Base-by-base conservation (phyloP, 352 stramenopile genomes). In the Globisporangium cederbergense region DNA sequence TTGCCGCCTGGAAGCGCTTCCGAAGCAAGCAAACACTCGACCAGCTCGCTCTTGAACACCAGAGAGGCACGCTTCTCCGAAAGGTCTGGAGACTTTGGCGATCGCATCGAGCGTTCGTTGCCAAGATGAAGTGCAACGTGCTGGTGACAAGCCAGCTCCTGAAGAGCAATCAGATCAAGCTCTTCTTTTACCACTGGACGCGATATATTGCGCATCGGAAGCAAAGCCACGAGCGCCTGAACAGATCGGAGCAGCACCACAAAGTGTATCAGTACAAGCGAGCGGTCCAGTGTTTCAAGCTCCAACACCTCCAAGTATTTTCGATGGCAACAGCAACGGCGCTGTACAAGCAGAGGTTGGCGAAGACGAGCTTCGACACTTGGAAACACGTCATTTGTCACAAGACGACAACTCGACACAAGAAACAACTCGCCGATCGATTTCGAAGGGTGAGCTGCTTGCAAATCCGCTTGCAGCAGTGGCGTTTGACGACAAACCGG, bases 131-230 rank as follows among this genome's bases (percentile, higher is more conserved):
- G n/a, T 54, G 52, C 30, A 74, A 69, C 32, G 58, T 75, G 25
- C 49, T 76, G 5, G 62, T 73, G n/a, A 73, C 64, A 2, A 68
- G 22, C 20, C 64, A 70, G 60, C 40, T 81, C 11, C 11, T 76
- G n/a, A 65, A 57, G 7, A 52, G 30, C 32, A 79, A 81, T 22
- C 46, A 71, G n/a, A 49, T 63, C 20, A 65, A 60, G 38, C 32
- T 63, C 22, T 61, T 67, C 0, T 79, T 81, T 25, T 14, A 53
- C 40, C 57, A 40, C n/a, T 83, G 73, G 73, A 76, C 68, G 20
- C 11, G 18, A 38, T 77, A 71, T 14, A 9, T 38, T 3, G 66
- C 49, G 9, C 13, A 22, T 36, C 34, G 50, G 10, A 54, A n/a
- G 38, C 42, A 28, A 4, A 43, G 10, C 9, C 54, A 52, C 11